These are phyloP conservation scores for Fusarium transvaalense DNA, from an alignment of 2,329 filamentous ascomycete species.

Conservation along the genomic window DNA sequence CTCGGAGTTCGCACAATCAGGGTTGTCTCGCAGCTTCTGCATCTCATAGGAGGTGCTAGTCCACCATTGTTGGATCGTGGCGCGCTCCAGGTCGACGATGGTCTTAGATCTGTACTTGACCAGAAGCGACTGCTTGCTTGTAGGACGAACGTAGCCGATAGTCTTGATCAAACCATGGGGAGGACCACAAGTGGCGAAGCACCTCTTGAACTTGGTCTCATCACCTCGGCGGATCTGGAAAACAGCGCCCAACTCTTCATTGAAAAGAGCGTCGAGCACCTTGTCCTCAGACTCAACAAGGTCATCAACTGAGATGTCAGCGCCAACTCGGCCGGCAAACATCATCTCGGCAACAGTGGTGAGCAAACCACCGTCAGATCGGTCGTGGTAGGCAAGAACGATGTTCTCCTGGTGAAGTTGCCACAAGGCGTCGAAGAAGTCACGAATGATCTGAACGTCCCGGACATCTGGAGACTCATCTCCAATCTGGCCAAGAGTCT, in stretches of 20 bases:
- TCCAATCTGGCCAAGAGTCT: slow-evolving; percentile 88
- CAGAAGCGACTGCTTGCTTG: slow-evolving; percentile 78
- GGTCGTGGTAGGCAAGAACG: slow-evolving; percentile 94
- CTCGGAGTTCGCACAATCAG: slow-evolving; percentile 86
- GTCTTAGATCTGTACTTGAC: slow-evolving; percentile 78
- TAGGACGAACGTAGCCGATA: slow-evolving; percentile 80
- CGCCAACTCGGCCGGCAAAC: slow-evolving; percentile 92
- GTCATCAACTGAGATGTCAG: slow-evolving; percentile 85
- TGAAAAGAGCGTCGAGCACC: slow-evolving; percentile 86
- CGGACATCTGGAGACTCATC: slow-evolving; percentile 88
- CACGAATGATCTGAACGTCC: slow-evolving; percentile 82
- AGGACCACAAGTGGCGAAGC: slow-evolving; percentile 90
- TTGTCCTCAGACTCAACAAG: slow-evolving; percentile 72
- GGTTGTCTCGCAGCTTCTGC: slow-evolving; percentile 91
- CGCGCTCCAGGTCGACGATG: slow-evolving; percentile 76
- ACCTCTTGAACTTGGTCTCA: slow-evolving; percentile 86
- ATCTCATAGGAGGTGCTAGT: slow-evolving; percentile 88
- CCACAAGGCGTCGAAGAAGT: slow-evolving; percentile 89
- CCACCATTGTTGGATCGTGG: slow-evolving; percentile 88
- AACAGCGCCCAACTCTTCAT: slow-evolving; percentile 93
- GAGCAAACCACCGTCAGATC: slow-evolving; percentile 91
- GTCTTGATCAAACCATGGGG: slow-evolving; percentile 84
- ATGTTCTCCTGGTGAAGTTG: slow-evolving; percentile 70
- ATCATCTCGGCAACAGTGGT: slow-evolving; percentile 97
- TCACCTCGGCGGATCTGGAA: slow-evolving; percentile 93